Base-by-base conservation (phyloP, 805 yeast genomes). In the Candida pini region DNA sequence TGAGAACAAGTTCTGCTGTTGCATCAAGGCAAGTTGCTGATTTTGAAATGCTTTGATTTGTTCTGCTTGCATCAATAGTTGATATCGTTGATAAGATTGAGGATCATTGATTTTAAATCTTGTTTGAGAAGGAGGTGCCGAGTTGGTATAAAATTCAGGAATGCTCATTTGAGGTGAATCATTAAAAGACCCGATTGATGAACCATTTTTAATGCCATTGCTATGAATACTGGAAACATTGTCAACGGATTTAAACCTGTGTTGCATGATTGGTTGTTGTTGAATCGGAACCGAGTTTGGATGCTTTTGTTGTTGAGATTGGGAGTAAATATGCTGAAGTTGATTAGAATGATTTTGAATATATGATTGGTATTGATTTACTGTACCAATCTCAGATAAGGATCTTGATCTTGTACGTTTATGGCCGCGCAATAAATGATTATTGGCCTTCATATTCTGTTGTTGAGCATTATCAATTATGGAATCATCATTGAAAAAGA, bases 341-440 rank as follows among this genome's bases (percentile, higher is more conserved):
- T 44, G 49, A 18, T 52, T 33, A 5, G 33, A 35, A 10, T 10
- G 8, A 10, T 20, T 20, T 8, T 20, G 23, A 10, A 8, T 10
- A 20, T 8, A 20, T 10, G 23, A 20, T 20, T 20, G 23, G 23
- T 8, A 20, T 20, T 20, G 23, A 20, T 20, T 8, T 20, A 8
- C 9, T 10, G 10, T 21, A 29, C 49, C 55, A 29, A 58, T 44
- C 26, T 57, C 59, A 18, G 57, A 56, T 28, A 58, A 41, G 12
- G 64, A 59, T 27, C 62, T 45, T 5, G 64, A 59, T 38, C 64
- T 48, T 7, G 62, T 56, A 28, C 64, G 45, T 33, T 59, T 59
- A 34, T 59, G 64, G 8, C 58, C 60, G 32, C 53, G 46, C 9
- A 40, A 18, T 18, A 14, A 6, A 22, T 17, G 20, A 21, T 19